phyloP scores from a whole-genome alignment of 1,284 basidiomycete genomes.

The Apiotrichum veenhuisii region DNA sequence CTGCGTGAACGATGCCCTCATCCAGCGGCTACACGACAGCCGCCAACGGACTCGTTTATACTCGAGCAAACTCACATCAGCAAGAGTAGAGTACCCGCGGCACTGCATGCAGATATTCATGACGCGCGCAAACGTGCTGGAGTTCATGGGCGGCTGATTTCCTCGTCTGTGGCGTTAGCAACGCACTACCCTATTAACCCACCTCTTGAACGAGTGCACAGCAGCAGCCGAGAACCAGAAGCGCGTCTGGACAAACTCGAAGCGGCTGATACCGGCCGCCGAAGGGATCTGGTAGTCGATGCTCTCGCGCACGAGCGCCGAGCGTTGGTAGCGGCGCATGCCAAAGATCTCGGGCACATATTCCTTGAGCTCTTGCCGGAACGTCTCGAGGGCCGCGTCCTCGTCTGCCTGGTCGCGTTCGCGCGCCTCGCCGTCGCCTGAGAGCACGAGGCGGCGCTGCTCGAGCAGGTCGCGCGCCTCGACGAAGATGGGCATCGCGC shows the following conservation, averaged over 20 bases:
- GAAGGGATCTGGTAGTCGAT: constrained; percentile 35
- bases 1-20: too few relatives aligned
- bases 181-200: neutral
- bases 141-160: constrained; percentile 30
- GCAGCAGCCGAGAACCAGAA: constrained; percentile 39
- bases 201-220: constrained; percentile 25
- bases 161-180: constrained; percentile 19
- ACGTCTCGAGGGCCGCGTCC: constrained; percentile 24
- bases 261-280: constrained; percentile 27
- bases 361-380: constrained; percentile 38
- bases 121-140: constrained; percentile 39
- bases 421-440: constrained; percentile 34
- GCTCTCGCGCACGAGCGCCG: constrained; percentile 24
- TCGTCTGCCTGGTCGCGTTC: constrained; percentile 34
- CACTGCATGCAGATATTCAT: constrained; percentile 38
- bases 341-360: constrained; percentile 47
- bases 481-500: constrained; percentile 45
- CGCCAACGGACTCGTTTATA: too few relatives aligned
- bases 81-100: constrained; percentile 38
- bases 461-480: constrained; percentile 39
- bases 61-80: constrained; percentile 27
- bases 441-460: constrained; percentile 39
- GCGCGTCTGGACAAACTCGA: constrained; percentile 38
- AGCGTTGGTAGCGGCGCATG: constrained; percentile 26
- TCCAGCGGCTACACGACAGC: too few relatives aligned